Evolutionary conservation across 306 rosid genomes (phyloP), one percentile per base, ranked within the genome.

Genomic region (Ammopiptanthus mongolicus): DNA sequence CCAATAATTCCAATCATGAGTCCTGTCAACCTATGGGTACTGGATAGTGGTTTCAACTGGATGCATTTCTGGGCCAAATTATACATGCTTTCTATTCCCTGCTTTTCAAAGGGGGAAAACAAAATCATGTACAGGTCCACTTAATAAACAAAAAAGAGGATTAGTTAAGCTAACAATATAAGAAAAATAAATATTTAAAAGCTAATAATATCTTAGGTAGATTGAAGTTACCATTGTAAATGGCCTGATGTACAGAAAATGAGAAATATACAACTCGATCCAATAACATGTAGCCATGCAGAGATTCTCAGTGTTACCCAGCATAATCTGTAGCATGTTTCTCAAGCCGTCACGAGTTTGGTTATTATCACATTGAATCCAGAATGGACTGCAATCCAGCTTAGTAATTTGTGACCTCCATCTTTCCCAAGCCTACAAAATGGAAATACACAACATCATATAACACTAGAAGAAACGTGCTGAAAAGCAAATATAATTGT

Each of bases 71-170:
- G 89, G 17, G 95, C 96, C 74, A 94, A 83, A 88, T 65, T 82
- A 71, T 90, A 56, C 96, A 94, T 88, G 89, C 87, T 90, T 83
- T 94, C 98, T 31, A 94, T 80, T 78, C 97, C 98, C 98, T 94
- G 87, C 42, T 73, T 57, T 55, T 65, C 41, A 42, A 44, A 25
- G 21, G 50, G 57, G 76, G 25, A 48, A n/a, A 42, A 58, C 44
- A 73, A 60, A 77, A 69, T 57, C 63, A 65, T 50, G 47, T 17
- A 66, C 55, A 83, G 50, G 52, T 67, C 77, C 80, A 69, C 37
- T 76, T 42, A 28, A 44, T 50, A 53, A 50, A 39, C 55, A 69
- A 36, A 53, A 12, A 76, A 29, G 31, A 22, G 3, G 13, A 77
- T 68, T 56, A 53, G 22, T 48, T 46, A 51, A 66, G 31, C 34